Percentiles rank a stretch among this genome's conserved stretches.
Conservation (phyloP, 2,329 filamentous ascomycete genomes). For the Botrytis porri region DNA sequence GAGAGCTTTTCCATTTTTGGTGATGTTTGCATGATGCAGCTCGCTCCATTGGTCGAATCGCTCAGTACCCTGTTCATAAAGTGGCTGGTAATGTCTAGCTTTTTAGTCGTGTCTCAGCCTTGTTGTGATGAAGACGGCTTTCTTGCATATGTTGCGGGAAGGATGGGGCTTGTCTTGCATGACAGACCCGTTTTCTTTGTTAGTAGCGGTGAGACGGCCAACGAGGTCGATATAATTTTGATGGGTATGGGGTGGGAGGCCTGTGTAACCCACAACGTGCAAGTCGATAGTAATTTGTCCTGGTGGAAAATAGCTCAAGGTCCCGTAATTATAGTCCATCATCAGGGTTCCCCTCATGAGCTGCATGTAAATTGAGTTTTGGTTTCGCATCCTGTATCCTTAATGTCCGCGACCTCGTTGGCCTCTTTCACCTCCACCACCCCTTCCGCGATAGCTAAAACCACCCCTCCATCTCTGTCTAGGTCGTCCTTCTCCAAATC, state of each 20-base stretch:
- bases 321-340: not conserved
- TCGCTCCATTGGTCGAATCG: not conserved
- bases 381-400: not conserved
- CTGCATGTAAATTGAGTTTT: not conserved
- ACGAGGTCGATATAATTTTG: not conserved
- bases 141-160: conserved; percentile 8
- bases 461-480: conserved; percentile 30
- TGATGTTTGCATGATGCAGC: not conserved
- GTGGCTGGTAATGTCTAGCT: not conserved
- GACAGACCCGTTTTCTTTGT: not conserved
- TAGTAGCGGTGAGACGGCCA: not conserved
- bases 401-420: conserved; percentile 22
- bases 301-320: not conserved
- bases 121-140: conserved; percentile 4
- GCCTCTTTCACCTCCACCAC: conserved; percentile 27
- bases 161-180: not conserved
- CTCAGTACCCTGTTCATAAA: not conserved
- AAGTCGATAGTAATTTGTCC: not conserved
- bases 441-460: conserved; percentile 31
- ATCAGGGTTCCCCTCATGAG: conserved; percentile 8
- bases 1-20: not conserved
- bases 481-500: conserved; percentile 32
- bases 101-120: conserved; percentile 9
- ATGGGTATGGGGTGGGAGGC: not conserved
- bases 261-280: not conserved